Percentiles rank a stretch among this genome's conserved stretches.
These are phyloP conservation scores for Recurvomyces mirabilis DNA, from an alignment of 495 filamentous ascomycete genomes.

Conservation along the genomic window DNA sequence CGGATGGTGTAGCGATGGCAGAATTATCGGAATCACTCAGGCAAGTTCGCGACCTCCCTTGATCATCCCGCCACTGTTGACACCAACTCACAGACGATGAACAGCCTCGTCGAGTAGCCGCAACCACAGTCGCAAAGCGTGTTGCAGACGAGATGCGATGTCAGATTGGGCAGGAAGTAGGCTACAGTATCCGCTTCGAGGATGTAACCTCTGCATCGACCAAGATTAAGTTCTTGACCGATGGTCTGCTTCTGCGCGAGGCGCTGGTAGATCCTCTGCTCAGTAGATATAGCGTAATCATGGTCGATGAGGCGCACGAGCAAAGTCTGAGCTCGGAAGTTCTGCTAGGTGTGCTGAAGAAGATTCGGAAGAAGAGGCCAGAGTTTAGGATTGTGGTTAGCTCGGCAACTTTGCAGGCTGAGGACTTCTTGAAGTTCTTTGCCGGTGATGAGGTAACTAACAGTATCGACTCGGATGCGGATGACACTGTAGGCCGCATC, in stretches of 20 bases:
- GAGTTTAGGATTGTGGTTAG: conserved; percentile 86
- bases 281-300: conserved; percentile 89
- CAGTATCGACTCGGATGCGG: conserved; percentile 31
- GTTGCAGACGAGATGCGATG: conserved; percentile 91
- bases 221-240: conserved; percentile 90
- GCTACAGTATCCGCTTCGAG: conserved; percentile 94
- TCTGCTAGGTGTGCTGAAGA: conserved; percentile 86
- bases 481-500: conserved; percentile 40
- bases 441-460: conserved; percentile 39
- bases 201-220: conserved; percentile 83
- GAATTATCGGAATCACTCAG: conserved; percentile 82
- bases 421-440: conserved; percentile 81
- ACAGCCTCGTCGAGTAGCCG: conserved; percentile 83
- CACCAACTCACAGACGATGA: conserved; percentile 8
- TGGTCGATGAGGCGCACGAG: conserved; percentile 98
- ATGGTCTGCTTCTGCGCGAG: conserved; percentile 89
- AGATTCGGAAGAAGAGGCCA: conserved; percentile 69
- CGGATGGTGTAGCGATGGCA: conserved; percentile 79
- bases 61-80: not conserved
- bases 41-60: conserved; percentile 34
- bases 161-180: conserved; percentile 76
- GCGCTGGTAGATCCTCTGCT: conserved; percentile 86
- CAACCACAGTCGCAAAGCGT: conserved; percentile 78
- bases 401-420: conserved; percentile 87
- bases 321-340: conserved; percentile 90